Base-by-base conservation (phyloP, 140 eudicot genomes). In the Anethum foeniculum region DNA sequence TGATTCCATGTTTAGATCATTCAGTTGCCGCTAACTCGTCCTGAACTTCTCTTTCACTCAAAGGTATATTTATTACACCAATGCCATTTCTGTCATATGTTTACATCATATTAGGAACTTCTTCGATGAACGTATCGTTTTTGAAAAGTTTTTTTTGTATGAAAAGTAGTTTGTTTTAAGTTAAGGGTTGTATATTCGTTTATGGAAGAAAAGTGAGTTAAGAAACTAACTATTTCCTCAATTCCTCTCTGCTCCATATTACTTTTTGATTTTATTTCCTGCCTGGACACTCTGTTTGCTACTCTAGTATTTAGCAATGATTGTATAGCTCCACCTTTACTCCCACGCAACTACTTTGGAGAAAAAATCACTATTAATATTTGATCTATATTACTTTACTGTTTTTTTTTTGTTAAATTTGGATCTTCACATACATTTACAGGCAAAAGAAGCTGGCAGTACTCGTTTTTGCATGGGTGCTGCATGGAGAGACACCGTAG, bases 381-480 rank as follows among this genome's bases (percentile, higher is more conserved):
- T 67, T 67, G 23, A 67, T 69, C 12, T 69, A 16, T 32, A 32
- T 18, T 6, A 36, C 7, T 36, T 19, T 18, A 16, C 19, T 15
- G 13, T 32, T 34, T 32, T 71, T 32, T 71, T 71, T 15, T 34
- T 71, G 76, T 71, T 6, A 71, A 32, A 71, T 19, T 34, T 36
- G 47, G 76, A 71, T 41, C 75, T 68, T 25, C 83, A 25, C 71
- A 16, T 62, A 56, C 16, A 56, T 80, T 56, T 74, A 54, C 97
- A 96, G 99, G 99, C 99, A 13, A 96, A 96, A 87, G 99, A 91
- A 72, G 98, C 94, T 58, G 99, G 99, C 5, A 96, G 99, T 86
- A 96, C 99, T 77, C 92, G 99, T 30, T 93, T 96, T 80, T 96
- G 99, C 85, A 96, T 96, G 99, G 99, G 99, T 86, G 99, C 99